Base-by-base conservation (phyloP, 148 eudicot genomes). In the Camellia lanceoleosa region DNA sequence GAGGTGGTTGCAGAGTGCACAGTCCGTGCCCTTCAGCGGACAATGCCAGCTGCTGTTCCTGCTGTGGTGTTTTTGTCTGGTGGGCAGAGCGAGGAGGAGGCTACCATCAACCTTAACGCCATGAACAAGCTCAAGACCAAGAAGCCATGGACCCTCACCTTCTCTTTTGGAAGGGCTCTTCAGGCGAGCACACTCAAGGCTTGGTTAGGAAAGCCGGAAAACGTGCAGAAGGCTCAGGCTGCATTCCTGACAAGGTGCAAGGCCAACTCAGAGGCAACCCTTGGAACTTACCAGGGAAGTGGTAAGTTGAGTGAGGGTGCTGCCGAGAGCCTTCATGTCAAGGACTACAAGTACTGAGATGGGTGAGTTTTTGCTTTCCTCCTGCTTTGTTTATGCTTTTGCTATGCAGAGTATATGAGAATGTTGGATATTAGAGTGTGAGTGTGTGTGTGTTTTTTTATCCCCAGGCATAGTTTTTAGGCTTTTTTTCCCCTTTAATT, bases 71-170 rank as follows among this genome's bases (percentile, higher is more conserved):
- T 95, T 77, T 85, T 95, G 89, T 95, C 98, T 0, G 98, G 98
- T 77, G 98, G 98, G 1, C 98, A 95, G 91, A 95, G 98, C 58
- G 98, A 95, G 86, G 98, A 95, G 80, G 88, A 93, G 83, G 98
- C 98, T 0, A 95, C 98, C 30, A 62, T 86, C 16, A 90, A 95
- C 88, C 93, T 95, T 7, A 92, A 95, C n/a, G 98, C 98, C 79
- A 95, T 95, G 90, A 95, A 95, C 93, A 87, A 89, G 78, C 87
- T 90, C 14, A 66, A 88, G 87, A 73, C 82, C 56, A 93, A 93
- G 97, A 95, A 91, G 90, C 98, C 98, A 78, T 95, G 98, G 98
- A 82, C 85, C 15, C 88, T 95, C 1, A 84, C 94, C 13, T 95
- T 95, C 94, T 95, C 98, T 0, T 95, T 87, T 38, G 98, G 98